Percentiles rank a stretch among this genome's conserved stretches.
Evolutionary conservation across 257 asterid species (phyloP).

Genomic region (Forsythia viridissima): DNA sequence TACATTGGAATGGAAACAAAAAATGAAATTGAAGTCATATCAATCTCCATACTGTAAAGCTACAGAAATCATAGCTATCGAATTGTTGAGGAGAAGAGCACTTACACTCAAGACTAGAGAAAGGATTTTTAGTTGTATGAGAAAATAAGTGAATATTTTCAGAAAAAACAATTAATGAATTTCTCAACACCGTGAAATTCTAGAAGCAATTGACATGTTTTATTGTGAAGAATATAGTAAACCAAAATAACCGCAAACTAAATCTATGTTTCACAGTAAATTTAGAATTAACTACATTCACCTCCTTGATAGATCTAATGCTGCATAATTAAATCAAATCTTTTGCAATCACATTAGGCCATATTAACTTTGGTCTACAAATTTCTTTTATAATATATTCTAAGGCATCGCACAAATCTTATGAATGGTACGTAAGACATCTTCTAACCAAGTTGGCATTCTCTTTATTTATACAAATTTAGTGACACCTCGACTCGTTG

Average conservation of each 20-base stretch:
- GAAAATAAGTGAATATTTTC: not conserved
- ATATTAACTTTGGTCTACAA: not conserved
- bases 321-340: not conserved
- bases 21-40: not conserved
- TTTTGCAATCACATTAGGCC: not conserved
- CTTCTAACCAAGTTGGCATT: too few relatives aligned
- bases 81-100: not conserved
- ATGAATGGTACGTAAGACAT: too few relatives aligned
- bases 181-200: not conserved
- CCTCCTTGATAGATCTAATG: not conserved
- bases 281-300: not conserved
- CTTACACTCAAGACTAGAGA: not conserved
- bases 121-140: not conserved
- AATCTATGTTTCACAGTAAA: too few relatives aligned
- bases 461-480: too few relatives aligned
- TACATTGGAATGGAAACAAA: not conserved
- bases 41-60: not conserved
- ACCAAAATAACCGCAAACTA: too few relatives aligned
- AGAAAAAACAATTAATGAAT: not conserved
- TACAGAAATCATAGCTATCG: not conserved
- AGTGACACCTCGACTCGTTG: too few relatives aligned
- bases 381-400: too few relatives aligned
- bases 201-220: too few relatives aligned
- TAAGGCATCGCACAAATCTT: not conserved
- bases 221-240: too few relatives aligned